Evolutionary conservation across 176 grass and related monocot genomes (phyloP), one percentile per base, ranked within the genome.

Genomic region (Ananas comosus): DNA sequence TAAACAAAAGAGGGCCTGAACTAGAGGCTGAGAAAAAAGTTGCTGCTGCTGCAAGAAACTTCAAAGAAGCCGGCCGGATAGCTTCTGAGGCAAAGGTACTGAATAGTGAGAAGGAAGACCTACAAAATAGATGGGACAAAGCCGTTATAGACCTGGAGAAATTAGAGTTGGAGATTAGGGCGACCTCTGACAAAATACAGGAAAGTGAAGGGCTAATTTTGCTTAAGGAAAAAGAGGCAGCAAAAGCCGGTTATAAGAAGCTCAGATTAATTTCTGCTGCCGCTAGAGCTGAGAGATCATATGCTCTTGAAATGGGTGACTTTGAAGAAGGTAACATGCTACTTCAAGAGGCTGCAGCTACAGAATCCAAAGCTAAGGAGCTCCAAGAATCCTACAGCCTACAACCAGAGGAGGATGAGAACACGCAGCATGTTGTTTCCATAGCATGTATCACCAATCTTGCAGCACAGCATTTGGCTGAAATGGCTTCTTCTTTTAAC

Each of bases 21-120:
- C 69, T 99, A 27, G 94, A 99, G 74, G 84, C 89, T 77, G 94
- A 99, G 90, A 99, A 99, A 77, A 99, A 90, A 79, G 90, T 86
- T 73, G 86, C 94, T 48, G 94, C 94, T 47, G 84, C 94, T 51
- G 94, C 87, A 73, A 83, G 94, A 78, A 93, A 93, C 69, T 99
- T 99, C 57, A 93, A 88, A 82, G 87, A 99, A 85, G 94, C 94
- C 12, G 84, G 86, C 74, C 77, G 89, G 61, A 85, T 99, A 76
- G 86, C 94, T 80, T 82, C 84, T 16, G 89, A 99, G 75, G 89
- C 87, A 2, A 99, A 93, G 77, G 48, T 85, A 73, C 88, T 93
- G 63, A 83, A 83, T 75, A 81, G 75, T 56, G 94, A 99, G 59
- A 93, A 83, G 78, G 87, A 99, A 75, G 84, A 99, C 24, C 83